These are phyloP conservation scores for Fraxinus nigra DNA, from an alignment of 305 asterid species.

Conservation along the genomic window DNA sequence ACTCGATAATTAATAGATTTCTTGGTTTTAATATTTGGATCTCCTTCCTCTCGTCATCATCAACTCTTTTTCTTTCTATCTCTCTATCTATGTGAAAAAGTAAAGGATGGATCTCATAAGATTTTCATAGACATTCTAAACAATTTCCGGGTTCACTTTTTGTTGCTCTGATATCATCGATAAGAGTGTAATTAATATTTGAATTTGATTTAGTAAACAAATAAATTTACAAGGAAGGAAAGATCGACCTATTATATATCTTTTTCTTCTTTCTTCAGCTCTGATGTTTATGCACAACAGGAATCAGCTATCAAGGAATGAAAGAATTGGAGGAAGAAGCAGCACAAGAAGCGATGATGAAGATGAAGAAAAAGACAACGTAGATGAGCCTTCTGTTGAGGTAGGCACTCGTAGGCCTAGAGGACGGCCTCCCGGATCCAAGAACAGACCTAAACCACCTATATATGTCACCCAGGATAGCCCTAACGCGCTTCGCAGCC, in stretches of 20 bases:
- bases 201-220: neutral
- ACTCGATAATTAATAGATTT: neutral
- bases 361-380: slow-evolving; percentile 36
- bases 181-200: neutral
- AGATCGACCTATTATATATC: neutral
- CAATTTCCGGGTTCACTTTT: neutral
- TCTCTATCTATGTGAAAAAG: neutral
- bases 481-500: slow-evolving; percentile 77
- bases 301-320: slow-evolving; percentile 41
- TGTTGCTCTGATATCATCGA: neutral
- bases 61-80: neutral
- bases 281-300: slow-evolving; percentile 71
- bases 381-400: slow-evolving; percentile 53
- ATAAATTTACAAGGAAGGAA: neutral
- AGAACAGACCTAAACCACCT: slow-evolving; percentile 76
- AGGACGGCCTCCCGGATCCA: slow-evolving; percentile 77
- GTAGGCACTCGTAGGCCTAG: slow-evolving; percentile 63
- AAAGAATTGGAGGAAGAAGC: slow-evolving; percentile 40
- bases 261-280: slow-evolving; percentile 6
- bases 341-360: slow-evolving; percentile 41
- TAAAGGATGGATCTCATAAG: neutral
- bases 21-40: neutral
- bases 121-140: neutral
- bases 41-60: neutral
- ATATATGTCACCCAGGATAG: slow-evolving; percentile 74